Percentiles rank a stretch among this genome's conserved stretches.
These are phyloP conservation scores for Colletotrichum lentis DNA, from an alignment of 2,329 filamentous ascomycete species.

Conservation along the genomic window DNA sequence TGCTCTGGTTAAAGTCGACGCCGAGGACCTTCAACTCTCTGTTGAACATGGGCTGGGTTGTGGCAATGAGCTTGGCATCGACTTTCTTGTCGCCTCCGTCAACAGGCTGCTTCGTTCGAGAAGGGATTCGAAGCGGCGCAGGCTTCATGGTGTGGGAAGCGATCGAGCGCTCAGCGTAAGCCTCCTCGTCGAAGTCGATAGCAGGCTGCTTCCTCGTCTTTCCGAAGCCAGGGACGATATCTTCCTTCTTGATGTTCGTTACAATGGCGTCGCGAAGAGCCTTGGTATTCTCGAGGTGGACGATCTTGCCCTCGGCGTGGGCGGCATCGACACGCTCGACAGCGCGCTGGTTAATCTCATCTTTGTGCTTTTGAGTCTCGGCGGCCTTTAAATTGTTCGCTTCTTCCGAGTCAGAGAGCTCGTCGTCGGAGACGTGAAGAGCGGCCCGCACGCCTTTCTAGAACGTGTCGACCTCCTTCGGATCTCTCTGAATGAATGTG, in stretches of 20 bases:
- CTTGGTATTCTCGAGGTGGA: constrained; percentile 22
- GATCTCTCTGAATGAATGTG: constrained; percentile 31
- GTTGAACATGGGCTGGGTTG: not conserved
- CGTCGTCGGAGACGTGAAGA: constrained; percentile 46
- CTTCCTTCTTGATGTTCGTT: constrained; percentile 23
- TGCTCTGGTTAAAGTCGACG: not conserved
- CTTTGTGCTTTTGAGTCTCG: not conserved
- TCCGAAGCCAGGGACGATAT: constrained; percentile 17
- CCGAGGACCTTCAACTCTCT: not conserved
- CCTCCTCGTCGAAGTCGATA: constrained; percentile 20
- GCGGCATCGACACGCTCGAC: constrained; percentile 29
- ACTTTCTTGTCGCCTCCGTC: not conserved
- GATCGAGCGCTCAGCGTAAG: constrained; percentile 30
- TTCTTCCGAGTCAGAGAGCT: constrained; percentile 36
- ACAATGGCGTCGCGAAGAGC: constrained; percentile 12
- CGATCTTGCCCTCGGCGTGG: constrained; percentile 11
- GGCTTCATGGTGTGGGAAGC: constrained; percentile 37
- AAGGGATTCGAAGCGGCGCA: constrained; percentile 35
- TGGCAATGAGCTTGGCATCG: not conserved
- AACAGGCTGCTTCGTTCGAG: constrained; percentile 12
- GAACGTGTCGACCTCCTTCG: constrained; percentile 44
- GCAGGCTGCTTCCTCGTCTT: constrained; percentile 7
- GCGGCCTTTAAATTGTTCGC: not conserved
- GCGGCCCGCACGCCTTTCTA: constrained; percentile 45
- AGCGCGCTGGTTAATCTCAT: constrained; percentile 8